A percentile compares a stretch with the other conserved stretches of the same genome.
Evolutionary conservation across 2,329 filamentous ascomycete genomes (phyloP).

Genomic region (Neoscytalidium dimidiatum): DNA sequence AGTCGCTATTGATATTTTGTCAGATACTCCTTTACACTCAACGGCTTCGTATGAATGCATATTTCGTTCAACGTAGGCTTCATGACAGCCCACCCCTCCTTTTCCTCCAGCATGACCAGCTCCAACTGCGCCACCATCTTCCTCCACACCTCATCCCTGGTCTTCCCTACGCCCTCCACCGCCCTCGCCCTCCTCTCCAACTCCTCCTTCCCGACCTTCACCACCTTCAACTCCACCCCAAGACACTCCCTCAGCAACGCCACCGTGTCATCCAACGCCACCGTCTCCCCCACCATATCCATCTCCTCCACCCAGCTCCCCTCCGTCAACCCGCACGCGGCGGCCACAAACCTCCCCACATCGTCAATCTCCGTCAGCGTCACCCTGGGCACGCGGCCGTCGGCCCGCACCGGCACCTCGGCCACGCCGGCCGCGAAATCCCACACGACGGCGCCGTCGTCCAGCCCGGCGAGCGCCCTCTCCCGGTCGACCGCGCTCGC

Average conservation of each 20-base stretch:
- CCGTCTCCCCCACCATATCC: conserved; percentile 35
- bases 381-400: conserved; percentile 28
- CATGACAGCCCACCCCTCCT: neutral
- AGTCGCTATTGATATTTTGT: neutral
- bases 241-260: conserved; percentile 21
- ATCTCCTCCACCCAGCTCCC: conserved; percentile 30
- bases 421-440: conserved; percentile 26
- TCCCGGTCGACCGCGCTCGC: conserved; percentile 20
- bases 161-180: neutral
- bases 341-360: conserved; percentile 34
- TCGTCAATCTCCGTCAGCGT: conserved; percentile 37
- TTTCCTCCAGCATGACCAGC: conserved; percentile 23
- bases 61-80: conserved; percentile 2
- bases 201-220: neutral
- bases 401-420: conserved; percentile 27
- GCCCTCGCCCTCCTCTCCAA: neutral
- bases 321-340: conserved; percentile 31
- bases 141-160: conserved; percentile 24
- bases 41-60: conserved; percentile 19
- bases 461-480: conserved; percentile 27
- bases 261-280: conserved; percentile 29
- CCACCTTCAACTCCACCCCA: neutral
- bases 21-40: neutral
- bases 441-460: conserved; percentile 24
- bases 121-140: conserved; percentile 20